Evolutionary conservation across 2,329 filamentous ascomycete genomes (phyloP).

Genomic region (Raffaelea arxii): DNA sequence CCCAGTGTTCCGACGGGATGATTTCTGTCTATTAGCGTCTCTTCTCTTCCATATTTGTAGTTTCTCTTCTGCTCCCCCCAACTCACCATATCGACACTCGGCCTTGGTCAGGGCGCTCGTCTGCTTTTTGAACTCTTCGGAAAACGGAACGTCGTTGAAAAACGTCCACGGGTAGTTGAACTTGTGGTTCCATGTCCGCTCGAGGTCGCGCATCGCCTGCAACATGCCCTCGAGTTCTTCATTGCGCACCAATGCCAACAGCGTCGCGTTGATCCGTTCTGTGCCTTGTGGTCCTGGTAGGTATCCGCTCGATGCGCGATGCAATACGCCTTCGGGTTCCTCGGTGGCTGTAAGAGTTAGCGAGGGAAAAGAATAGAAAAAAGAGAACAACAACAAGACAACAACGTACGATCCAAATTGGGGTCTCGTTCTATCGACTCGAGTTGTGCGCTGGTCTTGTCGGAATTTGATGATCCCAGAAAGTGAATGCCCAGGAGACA

Average conservation of each 20-base stretch:
- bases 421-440: slow-evolving; percentile 59
- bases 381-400: not conserved
- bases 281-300: slow-evolving; percentile 63
- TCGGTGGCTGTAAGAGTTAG: slow-evolving; percentile 51
- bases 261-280: slow-evolving; percentile 83
- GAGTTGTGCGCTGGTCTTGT: slow-evolving; percentile 27
- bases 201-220: slow-evolving; percentile 80
- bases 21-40: too few relatives aligned
- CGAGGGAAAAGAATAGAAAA: not conserved
- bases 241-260: slow-evolving; percentile 87
- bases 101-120: slow-evolving; percentile 80
- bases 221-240: slow-evolving; percentile 78
- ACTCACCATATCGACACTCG: slow-evolving; percentile 69
- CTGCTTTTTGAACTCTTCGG: slow-evolving; percentile 80
- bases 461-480: slow-evolving; percentile 44
- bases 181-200: slow-evolving; percentile 93
- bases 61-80: too few relatives aligned
- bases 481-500: slow-evolving; percentile 72
- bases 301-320: slow-evolving; percentile 68
- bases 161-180: slow-evolving; percentile 99
- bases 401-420: slow-evolving; percentile 67
- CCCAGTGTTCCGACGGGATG: slow-evolving; percentile 94
- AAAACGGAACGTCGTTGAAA: slow-evolving; percentile 93
- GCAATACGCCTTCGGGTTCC: slow-evolving; percentile 71
- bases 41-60: too few relatives aligned